Evolutionary conservation across 768 basidiomycete genomes (phyloP).

Genomic region (Panaeolus papilionaceus): DNA sequence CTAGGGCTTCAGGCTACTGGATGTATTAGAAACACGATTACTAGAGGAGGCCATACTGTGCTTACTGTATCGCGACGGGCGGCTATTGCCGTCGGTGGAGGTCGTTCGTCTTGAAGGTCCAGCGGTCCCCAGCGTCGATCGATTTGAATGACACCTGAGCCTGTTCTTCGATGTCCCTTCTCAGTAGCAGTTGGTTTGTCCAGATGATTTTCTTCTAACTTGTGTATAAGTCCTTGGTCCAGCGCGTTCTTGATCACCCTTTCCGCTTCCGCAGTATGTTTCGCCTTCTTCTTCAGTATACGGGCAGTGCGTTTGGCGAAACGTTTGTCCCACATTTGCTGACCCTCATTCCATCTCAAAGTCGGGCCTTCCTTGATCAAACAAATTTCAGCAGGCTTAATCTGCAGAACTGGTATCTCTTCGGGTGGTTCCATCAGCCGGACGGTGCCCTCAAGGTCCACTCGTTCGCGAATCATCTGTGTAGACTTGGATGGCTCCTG

Average conservation of each 20-base stretch:
- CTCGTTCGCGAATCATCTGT: constrained; percentile 73
- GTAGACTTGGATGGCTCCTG: neutral
- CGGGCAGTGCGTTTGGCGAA: constrained; percentile 48
- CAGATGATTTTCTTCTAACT: constrained; percentile 7
- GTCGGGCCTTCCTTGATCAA: constrained; percentile 77
- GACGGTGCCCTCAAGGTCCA: constrained; percentile 62
- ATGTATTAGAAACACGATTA: constrained; percentile 4
- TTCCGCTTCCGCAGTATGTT: constrained; percentile 51
- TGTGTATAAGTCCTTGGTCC: constrained; percentile 49
- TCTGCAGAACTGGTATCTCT: constrained; percentile 57
- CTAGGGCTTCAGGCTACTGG: constrained; percentile 58
- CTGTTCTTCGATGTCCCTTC: constrained; percentile 19
- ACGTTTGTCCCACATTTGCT: constrained; percentile 65
- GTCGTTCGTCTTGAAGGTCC: constrained; percentile 68
- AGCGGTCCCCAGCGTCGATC: constrained; percentile 59
- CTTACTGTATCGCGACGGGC: constrained; percentile 70
- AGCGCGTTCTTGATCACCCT: constrained; percentile 51
- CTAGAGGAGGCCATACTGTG: neutral
- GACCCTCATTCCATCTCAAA: constrained; percentile 68
- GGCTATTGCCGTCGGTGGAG: constrained; percentile 76
- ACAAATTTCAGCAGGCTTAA: constrained; percentile 65
- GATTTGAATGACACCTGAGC: constrained; percentile 40
- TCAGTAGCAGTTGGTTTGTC: constrained; percentile 9
- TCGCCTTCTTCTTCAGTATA: constrained; percentile 49
- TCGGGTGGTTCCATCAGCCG: constrained; percentile 68